A percentile compares a stretch with the other conserved stretches of the same genome.
phyloP scores from a whole-genome alignment of 139 green algal genomes.

The Chlorella sp. region DNA sequence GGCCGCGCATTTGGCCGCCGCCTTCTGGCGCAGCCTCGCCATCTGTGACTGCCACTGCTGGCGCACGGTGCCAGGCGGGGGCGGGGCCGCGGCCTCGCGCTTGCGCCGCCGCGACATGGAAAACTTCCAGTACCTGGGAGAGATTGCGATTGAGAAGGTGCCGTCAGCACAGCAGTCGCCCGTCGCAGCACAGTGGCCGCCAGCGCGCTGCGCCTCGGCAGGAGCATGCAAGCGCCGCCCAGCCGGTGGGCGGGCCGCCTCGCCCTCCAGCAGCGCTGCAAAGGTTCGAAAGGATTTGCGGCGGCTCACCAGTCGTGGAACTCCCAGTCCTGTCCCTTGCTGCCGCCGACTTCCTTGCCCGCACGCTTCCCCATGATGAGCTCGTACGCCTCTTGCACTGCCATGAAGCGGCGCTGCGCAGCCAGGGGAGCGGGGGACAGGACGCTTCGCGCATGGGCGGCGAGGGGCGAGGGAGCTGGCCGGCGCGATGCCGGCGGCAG shows the following conservation, averaged over 20 bases:
- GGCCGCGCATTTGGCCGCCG: conserved; percentile 9
- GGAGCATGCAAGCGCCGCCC: neutral
- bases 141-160: neutral
- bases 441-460: too few relatives aligned
- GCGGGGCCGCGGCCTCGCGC: neutral
- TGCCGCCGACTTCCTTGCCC: conserved; percentile 21
- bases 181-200: neutral
- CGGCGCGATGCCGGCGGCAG: too few relatives aligned
- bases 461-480: too few relatives aligned
- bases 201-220: neutral
- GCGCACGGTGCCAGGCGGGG: neutral
- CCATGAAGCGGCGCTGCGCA: conserved; percentile 21
- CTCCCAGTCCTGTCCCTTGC: conserved; percentile 10
- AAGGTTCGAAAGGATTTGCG: neutral
- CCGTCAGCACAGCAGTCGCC: neutral
- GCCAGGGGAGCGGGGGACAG: too few relatives aligned
- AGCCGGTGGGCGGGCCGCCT: too few relatives aligned
- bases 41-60: conserved; percentile 34
- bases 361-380: conserved; percentile 30
- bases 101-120: conserved; percentile 17
- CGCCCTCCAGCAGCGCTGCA: neutral
- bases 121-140: conserved; percentile 40
- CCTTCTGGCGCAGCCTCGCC: conserved; percentile 27
- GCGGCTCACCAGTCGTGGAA: conserved; percentile 42
- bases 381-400: conserved; percentile 45